These are phyloP conservation scores for Hericium erinaceus DNA, from an alignment of 768 basidiomycete species.

Conservation along the genomic window DNA sequence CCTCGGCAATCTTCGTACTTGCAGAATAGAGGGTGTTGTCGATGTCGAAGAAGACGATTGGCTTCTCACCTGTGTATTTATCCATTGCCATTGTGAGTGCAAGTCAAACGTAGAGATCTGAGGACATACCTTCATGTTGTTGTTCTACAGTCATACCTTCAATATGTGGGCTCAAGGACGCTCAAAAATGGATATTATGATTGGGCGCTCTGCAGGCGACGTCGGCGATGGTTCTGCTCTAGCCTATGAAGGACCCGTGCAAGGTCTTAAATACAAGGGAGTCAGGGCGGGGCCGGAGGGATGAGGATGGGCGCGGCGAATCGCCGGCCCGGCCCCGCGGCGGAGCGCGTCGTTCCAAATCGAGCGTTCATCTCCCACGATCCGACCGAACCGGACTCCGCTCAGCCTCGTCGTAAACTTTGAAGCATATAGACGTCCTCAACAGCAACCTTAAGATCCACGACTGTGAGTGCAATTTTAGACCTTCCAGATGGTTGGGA, in stretches of 20 bases:
- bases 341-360: not conserved
- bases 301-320: too few species aligned
- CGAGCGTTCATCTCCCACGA: not conserved
- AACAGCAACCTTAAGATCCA: slow-evolving; percentile 32
- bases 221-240: too few species aligned
- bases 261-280: too few species aligned
- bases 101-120: too few species aligned
- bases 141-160: slow-evolving; percentile 4
- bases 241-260: too few species aligned
- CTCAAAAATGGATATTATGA: too few species aligned
- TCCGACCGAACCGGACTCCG: slow-evolving; percentile 4
- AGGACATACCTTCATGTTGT: not conserved
- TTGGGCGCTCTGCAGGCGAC: too few species aligned
- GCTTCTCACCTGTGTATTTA: slow-evolving; percentile 38
- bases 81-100: not conserved
- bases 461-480: slow-evolving; percentile 30
- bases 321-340: too few species aligned
- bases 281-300: too few species aligned
- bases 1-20: slow-evolving; percentile 61
- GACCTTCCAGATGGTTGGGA: slow-evolving; percentile 3
- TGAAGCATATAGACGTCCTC: slow-evolving; percentile 16
- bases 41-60: slow-evolving; percentile 74
- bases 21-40: slow-evolving; percentile 86
- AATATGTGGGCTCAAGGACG: not conserved
- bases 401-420: slow-evolving; percentile 1